Conservation (phyloP, 495 filamentous ascomycete genomes). For the Lophiotrema nucula region DNA sequence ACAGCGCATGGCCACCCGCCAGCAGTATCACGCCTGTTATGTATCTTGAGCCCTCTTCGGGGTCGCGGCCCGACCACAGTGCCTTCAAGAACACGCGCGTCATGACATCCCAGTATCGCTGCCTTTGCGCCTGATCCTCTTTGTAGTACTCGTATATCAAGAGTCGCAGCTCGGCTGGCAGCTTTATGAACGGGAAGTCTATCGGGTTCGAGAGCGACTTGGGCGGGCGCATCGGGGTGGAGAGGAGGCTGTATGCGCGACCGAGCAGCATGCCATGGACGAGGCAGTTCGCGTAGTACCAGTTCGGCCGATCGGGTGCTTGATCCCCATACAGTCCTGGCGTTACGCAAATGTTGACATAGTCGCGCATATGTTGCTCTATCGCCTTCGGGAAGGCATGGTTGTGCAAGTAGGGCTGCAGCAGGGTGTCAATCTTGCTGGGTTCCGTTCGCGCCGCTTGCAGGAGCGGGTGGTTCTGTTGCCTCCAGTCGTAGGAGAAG, state of each 20-base stretch:
- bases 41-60: slow-evolving; percentile 8
- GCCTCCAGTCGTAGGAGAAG: background rate
- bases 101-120: slow-evolving; percentile 12
- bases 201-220: background rate
- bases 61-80: slow-evolving; percentile 5
- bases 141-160: slow-evolving; percentile 15
- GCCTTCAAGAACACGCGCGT: slow-evolving; percentile 12
- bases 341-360: background rate
- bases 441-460: background rate
- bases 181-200: slow-evolving; percentile 8
- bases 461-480: slow-evolving; percentile 4
- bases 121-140: background rate
- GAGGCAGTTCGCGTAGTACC: slow-evolving; percentile 21
- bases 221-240: slow-evolving; percentile 4
- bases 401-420: background rate
- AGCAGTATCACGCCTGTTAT: slow-evolving; percentile 4
- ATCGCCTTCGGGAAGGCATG: background rate
- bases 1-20: slow-evolving; percentile 1
- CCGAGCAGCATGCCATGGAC: slow-evolving; percentile 8
- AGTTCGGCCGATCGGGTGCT: background rate
- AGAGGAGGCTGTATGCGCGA: slow-evolving; percentile 12
- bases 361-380: background rate
- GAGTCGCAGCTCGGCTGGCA: slow-evolving; percentile 9
- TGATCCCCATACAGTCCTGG: background rate
- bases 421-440: slow-evolving; percentile 3